These are phyloP conservation scores for Populus davidiana DNA, from an alignment of 345 rosid genomes.

Conservation along the genomic window DNA sequence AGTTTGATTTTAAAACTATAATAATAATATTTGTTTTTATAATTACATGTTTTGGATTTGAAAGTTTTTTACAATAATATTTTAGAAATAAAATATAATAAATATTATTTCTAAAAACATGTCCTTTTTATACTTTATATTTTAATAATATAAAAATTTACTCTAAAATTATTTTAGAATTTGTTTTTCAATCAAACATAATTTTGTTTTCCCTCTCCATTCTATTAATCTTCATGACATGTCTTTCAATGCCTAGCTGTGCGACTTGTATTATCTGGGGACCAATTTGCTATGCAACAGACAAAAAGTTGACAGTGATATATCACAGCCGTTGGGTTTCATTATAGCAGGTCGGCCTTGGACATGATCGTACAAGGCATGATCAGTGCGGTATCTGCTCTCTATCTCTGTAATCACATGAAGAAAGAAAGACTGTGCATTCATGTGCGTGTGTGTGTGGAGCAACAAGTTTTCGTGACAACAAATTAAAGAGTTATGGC, in stretches of 20 bases:
- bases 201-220: background rate
- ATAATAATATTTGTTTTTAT: too few species aligned
- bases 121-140: too few species aligned
- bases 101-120: too few species aligned
- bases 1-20: too few species aligned
- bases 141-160: too few species aligned
- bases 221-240: background rate
- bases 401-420: background rate
- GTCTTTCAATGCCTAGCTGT: background rate
- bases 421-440: background rate
- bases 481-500: background rate
- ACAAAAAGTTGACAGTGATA: background rate
- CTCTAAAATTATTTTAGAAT: too few species aligned
- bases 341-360: too few species aligned
- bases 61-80: too few species aligned
- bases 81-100: too few species aligned
- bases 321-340: background rate
- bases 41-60: rapidly evolving
- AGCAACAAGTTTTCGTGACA: background rate
- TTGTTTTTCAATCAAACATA: too few species aligned
- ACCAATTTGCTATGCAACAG: background rate
- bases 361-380: background rate
- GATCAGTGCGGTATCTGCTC: background rate
- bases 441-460: too few species aligned
- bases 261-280: background rate